Evolutionary conservation across 352 stramenopile genomes (phyloP), one percentile per base, ranked within the genome.

Genomic region (Phytophthora vignae): DNA sequence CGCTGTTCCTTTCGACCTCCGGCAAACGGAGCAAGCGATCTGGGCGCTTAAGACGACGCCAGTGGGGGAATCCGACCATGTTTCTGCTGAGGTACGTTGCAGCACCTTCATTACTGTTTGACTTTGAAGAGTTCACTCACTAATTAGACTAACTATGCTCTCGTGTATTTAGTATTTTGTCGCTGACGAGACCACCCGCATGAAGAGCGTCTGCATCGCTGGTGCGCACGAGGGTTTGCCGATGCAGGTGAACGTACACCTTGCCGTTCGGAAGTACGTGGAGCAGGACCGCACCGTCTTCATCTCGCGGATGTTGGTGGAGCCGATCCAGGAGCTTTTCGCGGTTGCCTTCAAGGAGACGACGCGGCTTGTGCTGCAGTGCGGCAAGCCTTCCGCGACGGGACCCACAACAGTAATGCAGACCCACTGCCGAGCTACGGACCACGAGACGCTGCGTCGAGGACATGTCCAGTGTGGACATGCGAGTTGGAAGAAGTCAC

Each of bases 401-500:
- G 60, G 67, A 3, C 59, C 67, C 2, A 64, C 54, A 12, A 73
- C 53, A 2, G 27, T 73, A 17, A 44, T 73, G 8, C 67, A 69
- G 22, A 69, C 53, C 0, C 60, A 66, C 29, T 49, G 31, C 29
- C 52, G 33, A 48, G 66, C 27, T 4, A 69, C 22, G 6, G 14
- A 63, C 14, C 40, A 60, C 29, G 66, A 73, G 31, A 55, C 15
- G 3, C 8, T 42, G 19, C 10, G 15, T 42, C 29, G 17, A 14
- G 12, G 44, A 2, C 25, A 48, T 21, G 11, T 1, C 17, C 36
- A 60, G 19, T 4, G 9, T n/a, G 31, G 7, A 15, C 22, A 19
- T 15, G 52, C 50, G 19, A 62, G 22, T n/a, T 69, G 53, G 59
- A 58, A 63, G 29, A 25, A 31, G 2, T 50, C 59, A 12, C 21